phyloP scores from a whole-genome alignment of 2,329 filamentous ascomycete species.

The Pseudogymnoascus sp. region DNA sequence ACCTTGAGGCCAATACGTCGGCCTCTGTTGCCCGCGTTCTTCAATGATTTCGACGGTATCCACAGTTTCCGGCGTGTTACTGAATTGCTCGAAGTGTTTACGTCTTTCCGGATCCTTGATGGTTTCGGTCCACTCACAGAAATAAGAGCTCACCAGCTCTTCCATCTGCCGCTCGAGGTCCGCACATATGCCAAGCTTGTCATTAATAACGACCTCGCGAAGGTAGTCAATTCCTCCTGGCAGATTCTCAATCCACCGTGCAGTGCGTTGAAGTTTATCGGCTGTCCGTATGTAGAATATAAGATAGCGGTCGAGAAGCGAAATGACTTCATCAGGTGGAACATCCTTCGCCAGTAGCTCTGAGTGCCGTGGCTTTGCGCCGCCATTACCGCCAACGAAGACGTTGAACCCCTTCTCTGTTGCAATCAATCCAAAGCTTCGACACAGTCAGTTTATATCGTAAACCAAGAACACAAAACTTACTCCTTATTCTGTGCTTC shows the following conservation, averaged over 20 bases:
- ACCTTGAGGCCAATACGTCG: conserved; percentile 69
- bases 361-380: conserved; percentile 73
- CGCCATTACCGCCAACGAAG: conserved; percentile 83
- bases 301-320: conserved; percentile 79
- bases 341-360: conserved; percentile 83
- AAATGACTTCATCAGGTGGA: conserved; percentile 69
- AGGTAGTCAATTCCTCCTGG: conserved; percentile 80
- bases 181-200: conserved; percentile 77
- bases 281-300: conserved; percentile 92
- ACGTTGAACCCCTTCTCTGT: conserved; percentile 92
- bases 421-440: conserved; percentile 77
- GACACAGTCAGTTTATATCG: conserved; percentile 10
- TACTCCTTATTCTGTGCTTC: conserved; percentile 89
- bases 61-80: conserved; percentile 66
- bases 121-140: conserved; percentile 87
- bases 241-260: conserved; percentile 76
- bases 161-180: conserved; percentile 84
- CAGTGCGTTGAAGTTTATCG: conserved; percentile 82
- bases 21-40: conserved; percentile 66
- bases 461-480: conserved; percentile 24
- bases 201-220: conserved; percentile 71
- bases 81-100: conserved; percentile 71
- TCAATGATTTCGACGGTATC: conserved; percentile 61
- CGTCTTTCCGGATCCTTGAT: conserved; percentile 59
- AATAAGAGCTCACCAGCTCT: conserved; percentile 72